phyloP scores from a whole-genome alignment of 257 asterid species.

The Nicotiana otophora region DNA sequence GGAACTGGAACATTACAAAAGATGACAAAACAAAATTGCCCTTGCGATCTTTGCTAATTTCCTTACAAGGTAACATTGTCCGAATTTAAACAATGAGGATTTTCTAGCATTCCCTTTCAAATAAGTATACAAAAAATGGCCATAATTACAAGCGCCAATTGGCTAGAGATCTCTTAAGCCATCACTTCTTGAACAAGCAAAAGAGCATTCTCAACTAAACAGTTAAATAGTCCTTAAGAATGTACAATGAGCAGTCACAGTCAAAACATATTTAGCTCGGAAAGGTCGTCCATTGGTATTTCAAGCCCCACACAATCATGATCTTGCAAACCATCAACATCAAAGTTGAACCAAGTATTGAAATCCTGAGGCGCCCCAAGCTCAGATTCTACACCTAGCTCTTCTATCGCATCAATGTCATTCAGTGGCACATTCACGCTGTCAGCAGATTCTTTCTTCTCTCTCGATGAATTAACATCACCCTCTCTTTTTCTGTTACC shows the following conservation, averaged over 20 bases:
- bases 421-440: slow-evolving; percentile 39
- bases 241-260: slow-evolving; percentile 43
- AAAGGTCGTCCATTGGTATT: slow-evolving; percentile 89
- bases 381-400: slow-evolving; percentile 62
- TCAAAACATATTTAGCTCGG: slow-evolving; percentile 70
- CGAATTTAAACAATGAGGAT: slow-evolving; percentile 14
- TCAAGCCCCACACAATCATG: slow-evolving; percentile 64
- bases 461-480: slow-evolving; percentile 28
- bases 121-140: slow-evolving; percentile 28
- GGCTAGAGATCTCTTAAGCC: slow-evolving; percentile 33
- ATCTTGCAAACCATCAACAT: slow-evolving; percentile 64
- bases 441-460: slow-evolving; percentile 33
- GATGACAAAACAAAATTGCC: slow-evolving; percentile 10
- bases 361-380: slow-evolving; percentile 71
- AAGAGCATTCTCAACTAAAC: slow-evolving; percentile 25
- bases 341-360: slow-evolving; percentile 85
- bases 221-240: slow-evolving; percentile 42
- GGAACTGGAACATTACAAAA: not conserved
- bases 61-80: slow-evolving; percentile 18
- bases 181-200: slow-evolving; percentile 10
- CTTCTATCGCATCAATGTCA: slow-evolving; percentile 58
- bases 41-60: not conserved
- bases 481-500: slow-evolving; percentile 48
- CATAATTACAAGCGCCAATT: slow-evolving; percentile 57
- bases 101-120: slow-evolving; percentile 21